Base-by-base conservation (phyloP, 2,329 filamentous ascomycete species). In the Ceratocystis alfenasii region DNA sequence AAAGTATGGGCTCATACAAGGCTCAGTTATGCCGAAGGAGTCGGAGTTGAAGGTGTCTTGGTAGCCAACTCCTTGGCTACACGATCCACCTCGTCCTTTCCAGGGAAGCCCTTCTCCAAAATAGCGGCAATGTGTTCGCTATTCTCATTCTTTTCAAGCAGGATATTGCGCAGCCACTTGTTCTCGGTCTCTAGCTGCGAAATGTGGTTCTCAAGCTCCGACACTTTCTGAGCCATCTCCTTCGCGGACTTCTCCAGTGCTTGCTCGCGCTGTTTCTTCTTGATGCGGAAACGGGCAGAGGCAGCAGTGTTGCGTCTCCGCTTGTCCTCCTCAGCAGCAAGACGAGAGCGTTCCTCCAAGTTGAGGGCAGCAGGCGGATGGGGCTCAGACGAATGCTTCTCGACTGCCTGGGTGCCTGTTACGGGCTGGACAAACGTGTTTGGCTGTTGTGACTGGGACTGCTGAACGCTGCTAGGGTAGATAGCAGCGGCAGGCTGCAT, bases 201-300 rank as follows among this genome's bases (percentile, higher is more conserved):
- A 65, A 94, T 87, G 67, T 85, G 84, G 71, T 81, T 81, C 76
- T 95, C 89, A 5, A 95, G 81, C 20, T 80, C 79, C 20, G 83
- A 79, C 63, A 92, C 88, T 77, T 91, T 91, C 59, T 94, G 88
- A 33, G 84, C 84, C 77, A 93, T 89, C 70, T 95, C 90, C 75
- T 91, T 90, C 71, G 90, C 87, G 2, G 85, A 87, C 72, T 85
- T 85, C 75, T 93, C 89, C 64, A 95, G 84, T 7, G 89, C 87
- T 75, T 92, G 88, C 78, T 95, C 90, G 63, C 90, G 87, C 77
- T 94, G 89, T 84, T 95, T 95, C 87, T 95, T 95, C 85, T 95
- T 95, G 74, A 94, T 85, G 68, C 90, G 87, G 81, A 95, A 95
- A 62, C 90, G 87, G 20, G 90, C 90, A 70, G 87, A 91, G 65